Percentiles rank a stretch among this genome's conserved stretches.
phyloP scores from a whole-genome alignment of 2,329 filamentous ascomycete genomes.

The Taxawa tesnikishii region DNA sequence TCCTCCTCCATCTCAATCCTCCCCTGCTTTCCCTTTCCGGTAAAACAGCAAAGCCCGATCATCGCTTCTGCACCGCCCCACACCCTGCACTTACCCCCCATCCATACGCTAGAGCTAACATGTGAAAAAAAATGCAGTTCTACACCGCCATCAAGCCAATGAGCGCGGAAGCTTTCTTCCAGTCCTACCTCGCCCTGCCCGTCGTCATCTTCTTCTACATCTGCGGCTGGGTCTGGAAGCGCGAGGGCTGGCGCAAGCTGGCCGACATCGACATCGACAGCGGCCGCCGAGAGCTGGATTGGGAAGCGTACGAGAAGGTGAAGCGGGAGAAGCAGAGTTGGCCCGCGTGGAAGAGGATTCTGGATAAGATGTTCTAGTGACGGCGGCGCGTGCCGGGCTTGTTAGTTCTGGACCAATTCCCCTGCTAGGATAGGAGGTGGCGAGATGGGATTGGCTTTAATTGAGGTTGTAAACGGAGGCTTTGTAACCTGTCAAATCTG shows the following conservation, averaged over 20 bases:
- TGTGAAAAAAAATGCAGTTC: conserved; percentile 25
- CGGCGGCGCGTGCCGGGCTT: too few species aligned
- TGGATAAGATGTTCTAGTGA: conserved; percentile 14
- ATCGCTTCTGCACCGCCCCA: too few species aligned
- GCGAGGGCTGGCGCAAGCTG: conserved; percentile 44
- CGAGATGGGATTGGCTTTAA: too few species aligned
- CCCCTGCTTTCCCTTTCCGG: too few species aligned
- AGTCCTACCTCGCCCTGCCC: conserved; percentile 39
- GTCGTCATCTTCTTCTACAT: conserved; percentile 44
- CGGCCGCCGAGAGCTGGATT: conserved; percentile 52
- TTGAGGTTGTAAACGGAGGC: too few species aligned
- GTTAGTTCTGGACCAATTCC: too few species aligned
- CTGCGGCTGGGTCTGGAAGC: conserved; percentile 51
- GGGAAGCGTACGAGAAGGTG: conserved; percentile 48
- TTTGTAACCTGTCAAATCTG: too few species aligned
- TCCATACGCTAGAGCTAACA: background rate
- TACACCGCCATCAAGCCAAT: conserved; percentile 36
- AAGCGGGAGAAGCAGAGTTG: conserved; percentile 36
- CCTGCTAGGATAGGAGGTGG: too few species aligned
- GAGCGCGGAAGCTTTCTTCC: conserved; percentile 40
- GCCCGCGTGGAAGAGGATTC: conserved; percentile 36
- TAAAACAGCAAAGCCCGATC: too few species aligned
- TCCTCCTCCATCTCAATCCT: too few species aligned
- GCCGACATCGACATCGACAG: conserved; percentile 55
- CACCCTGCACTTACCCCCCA: too few species aligned